Percentiles rank a stretch among this genome's conserved stretches.
These are phyloP conservation scores for Zopfia rhizophila DNA, from an alignment of 2,329 filamentous ascomycete species.

Conservation along the genomic window DNA sequence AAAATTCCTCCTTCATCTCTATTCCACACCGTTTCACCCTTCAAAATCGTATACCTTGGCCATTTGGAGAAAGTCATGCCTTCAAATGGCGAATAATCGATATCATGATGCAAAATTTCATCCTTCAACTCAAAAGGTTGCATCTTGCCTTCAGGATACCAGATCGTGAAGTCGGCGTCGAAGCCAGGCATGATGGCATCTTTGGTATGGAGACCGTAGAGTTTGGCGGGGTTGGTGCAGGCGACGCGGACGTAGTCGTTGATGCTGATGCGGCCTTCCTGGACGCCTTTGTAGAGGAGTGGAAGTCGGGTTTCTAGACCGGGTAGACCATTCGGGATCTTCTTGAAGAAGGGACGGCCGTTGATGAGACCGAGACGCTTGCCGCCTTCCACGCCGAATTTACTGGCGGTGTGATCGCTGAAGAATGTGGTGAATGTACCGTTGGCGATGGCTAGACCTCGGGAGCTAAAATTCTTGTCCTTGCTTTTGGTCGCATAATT, in stretches of 20 bases:
- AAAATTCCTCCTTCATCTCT: constrained; percentile 55
- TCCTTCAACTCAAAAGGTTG: constrained; percentile 59
- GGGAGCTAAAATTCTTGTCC: too few relatives aligned
- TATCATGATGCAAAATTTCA: constrained; percentile 65
- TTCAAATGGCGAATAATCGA: constrained; percentile 70
- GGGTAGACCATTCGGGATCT: constrained; percentile 66
- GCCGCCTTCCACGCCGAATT: constrained; percentile 18
- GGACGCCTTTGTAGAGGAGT: constrained; percentile 57
- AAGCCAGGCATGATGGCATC: constrained; percentile 61
- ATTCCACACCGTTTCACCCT: constrained; percentile 66
- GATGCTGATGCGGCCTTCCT: constrained; percentile 49
- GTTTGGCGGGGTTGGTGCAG: constrained; percentile 63
- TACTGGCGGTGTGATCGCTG: constrained; percentile 59
- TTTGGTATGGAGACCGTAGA: constrained; percentile 66
- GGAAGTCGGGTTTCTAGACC: constrained; percentile 63
- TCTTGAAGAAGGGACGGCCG: constrained; percentile 51
- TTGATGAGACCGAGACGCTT: constrained; percentile 7
- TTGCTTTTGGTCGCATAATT: too few relatives aligned
- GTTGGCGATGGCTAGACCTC: constrained; percentile 56
- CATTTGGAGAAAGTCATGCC: constrained; percentile 64
- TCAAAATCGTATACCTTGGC: constrained; percentile 67
- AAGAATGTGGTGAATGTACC: constrained; percentile 61
- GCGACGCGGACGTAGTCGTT: constrained; percentile 63
- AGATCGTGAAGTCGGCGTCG: constrained; percentile 66
- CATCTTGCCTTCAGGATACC: constrained; percentile 58